Conservation (phyloP, 2,329 filamentous ascomycete species). For the Xylariales sp. region DNA sequence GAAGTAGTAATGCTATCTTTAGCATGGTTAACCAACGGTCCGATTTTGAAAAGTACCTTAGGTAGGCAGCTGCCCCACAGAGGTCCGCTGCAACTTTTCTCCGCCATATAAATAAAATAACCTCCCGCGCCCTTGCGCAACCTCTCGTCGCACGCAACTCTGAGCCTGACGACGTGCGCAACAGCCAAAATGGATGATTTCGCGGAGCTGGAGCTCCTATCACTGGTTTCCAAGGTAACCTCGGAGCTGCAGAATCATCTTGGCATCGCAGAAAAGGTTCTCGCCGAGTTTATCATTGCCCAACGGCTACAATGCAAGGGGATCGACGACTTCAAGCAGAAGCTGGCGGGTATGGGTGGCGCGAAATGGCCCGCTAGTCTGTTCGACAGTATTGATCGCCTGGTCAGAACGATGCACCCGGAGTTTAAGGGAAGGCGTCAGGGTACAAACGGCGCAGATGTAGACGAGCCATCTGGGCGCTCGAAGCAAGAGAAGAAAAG, state of each 20-base stretch:
- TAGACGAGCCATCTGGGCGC: conserved; percentile 34
- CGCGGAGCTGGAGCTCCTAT: conserved; percentile 84
- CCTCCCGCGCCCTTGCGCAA: too few species aligned
- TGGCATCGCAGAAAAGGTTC: conserved; percentile 85
- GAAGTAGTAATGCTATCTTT: too few species aligned
- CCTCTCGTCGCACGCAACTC: too few species aligned
- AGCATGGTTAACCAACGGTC: too few species aligned
- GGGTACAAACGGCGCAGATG: conserved; percentile 28
- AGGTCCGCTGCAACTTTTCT: not conserved
- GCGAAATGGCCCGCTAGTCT: conserved; percentile 80
- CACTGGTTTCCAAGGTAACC: conserved; percentile 89
- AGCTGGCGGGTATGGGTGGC: conserved; percentile 70
- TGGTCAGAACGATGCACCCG: conserved; percentile 87
- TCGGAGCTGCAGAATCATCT: conserved; percentile 93
- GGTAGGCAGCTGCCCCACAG: not conserved
- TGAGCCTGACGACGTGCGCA: too few species aligned
- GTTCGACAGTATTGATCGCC: conserved; percentile 83
- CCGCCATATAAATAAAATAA: not conserved
- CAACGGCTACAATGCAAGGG: conserved; percentile 73
- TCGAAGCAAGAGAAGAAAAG: conserved; percentile 68
- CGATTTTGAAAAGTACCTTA: too few species aligned
- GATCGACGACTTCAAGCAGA: conserved; percentile 68
- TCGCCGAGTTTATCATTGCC: conserved; percentile 94
- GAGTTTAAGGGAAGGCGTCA: conserved; percentile 64
- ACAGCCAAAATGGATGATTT: conserved; percentile 84